Evolutionary conservation across 257 asterid species (phyloP), one percentile per base, ranked within the genome.

Genomic region (Solanum medicagineum): DNA sequence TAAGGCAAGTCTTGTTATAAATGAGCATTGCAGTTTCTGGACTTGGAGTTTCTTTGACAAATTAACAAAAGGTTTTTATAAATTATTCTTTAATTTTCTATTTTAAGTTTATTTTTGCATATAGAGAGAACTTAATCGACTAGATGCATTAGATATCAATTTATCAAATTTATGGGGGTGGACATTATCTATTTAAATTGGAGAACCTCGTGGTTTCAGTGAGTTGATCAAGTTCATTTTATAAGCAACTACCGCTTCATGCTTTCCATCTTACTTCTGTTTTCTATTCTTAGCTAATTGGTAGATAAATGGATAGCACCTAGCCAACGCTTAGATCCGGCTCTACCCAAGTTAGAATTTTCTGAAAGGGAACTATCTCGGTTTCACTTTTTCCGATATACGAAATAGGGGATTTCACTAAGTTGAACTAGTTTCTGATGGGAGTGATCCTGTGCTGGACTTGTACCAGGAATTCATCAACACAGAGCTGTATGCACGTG

Each of bases 401-500:
- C n/a, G n/a, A n/a, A n/a, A n/a, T n/a, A n/a, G n/a, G n/a, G n/a
- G n/a, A n/a, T n/a, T n/a, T n/a, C n/a, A n/a, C n/a, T n/a, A n/a
- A n/a, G n/a, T 75, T 75, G 26, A 51, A 51, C 45, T 26, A 53
- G 83, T 79, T 79, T 53, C 49, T 77, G 83, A 77, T 77, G 63
- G 45, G 65, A 26, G 63, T 77, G 83, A 54, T 81, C 54, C 85
- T 62, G 77, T 89, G 83, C 57, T 82, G 77, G 11, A 74, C 42
- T 89, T 56, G 88, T 87, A 86, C 89, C 94, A 94, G 97, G 98
- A 87, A 87, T 96, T 94, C 87, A 90, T 96, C 89, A 96, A 96
- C 89, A 94, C 99, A 57, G 99, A 96, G 88, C 90, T 96, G 85
- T 96, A 93, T 93, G 99, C 98, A 59, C 98, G 99, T 66, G 99